Percentiles rank a stretch among this genome's conserved stretches.
Evolutionary conservation across 345 rosid species (phyloP).

Genomic region (Ceriops zippeliana): DNA sequence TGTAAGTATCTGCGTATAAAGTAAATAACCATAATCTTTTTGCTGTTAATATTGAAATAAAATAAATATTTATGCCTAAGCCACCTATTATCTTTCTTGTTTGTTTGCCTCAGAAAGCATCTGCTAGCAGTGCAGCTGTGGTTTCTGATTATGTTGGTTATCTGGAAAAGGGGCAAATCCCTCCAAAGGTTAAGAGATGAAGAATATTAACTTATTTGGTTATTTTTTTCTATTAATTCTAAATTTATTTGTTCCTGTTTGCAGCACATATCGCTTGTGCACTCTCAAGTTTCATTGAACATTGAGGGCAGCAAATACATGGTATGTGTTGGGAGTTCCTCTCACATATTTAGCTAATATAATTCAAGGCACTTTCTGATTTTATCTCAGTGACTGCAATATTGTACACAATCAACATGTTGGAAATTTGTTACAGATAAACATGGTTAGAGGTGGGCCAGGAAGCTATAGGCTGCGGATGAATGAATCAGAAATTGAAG

Average conservation of each 20-base stretch:
- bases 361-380: background rate
- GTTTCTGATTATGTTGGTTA: conserved; percentile 98
- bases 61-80: background rate
- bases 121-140: conserved; percentile 88
- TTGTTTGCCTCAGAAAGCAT: conserved; percentile 74
- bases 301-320: conserved; percentile 99
- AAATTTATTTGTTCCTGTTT: conserved; percentile 16
- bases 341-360: conserved; percentile 4
- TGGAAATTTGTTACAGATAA: conserved; percentile 50
- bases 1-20: conserved; percentile 46
- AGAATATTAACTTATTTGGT: background rate
- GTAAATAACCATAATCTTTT: background rate
- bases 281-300: conserved; percentile 93
- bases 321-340: conserved; percentile 35
- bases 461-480: conserved; percentile 87
- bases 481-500: conserved; percentile 88
- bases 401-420: conserved; percentile 15
- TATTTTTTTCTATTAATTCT: background rate
- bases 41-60: background rate
- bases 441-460: conserved; percentile 89
- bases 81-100: conserved; percentile 3
- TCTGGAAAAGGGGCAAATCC: conserved; percentile 99
- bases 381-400: background rate
- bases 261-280: conserved; percentile 96
- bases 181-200: conserved; percentile 72